Conservation (phyloP, 2,329 filamentous ascomycete species). For the Xylaria hypoxylon region DNA sequence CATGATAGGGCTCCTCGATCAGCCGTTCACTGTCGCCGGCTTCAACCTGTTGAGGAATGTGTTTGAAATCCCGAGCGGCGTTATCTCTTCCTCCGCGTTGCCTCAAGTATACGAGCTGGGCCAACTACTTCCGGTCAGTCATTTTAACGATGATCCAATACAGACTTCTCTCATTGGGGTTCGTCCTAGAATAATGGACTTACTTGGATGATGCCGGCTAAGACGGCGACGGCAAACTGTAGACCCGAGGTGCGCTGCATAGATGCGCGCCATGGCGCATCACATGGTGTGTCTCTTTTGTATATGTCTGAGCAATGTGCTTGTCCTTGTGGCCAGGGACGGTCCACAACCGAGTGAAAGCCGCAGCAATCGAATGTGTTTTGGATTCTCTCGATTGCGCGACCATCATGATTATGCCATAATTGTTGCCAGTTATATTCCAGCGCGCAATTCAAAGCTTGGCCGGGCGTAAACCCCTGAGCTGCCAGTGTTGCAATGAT, state of each 20-base stretch:
- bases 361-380: conserved; percentile 76
- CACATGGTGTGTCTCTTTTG: conserved; percentile 61
- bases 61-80: conserved; percentile 30
- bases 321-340: conserved; percentile 68
- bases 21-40: conserved; percentile 34
- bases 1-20: conserved; percentile 39
- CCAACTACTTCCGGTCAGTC: conserved; percentile 45
- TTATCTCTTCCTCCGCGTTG: conserved; percentile 27
- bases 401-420: conserved; percentile 62
- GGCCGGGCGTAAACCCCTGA: conserved; percentile 52
- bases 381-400: conserved; percentile 69
- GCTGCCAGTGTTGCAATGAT: conserved; percentile 58
- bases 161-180: neutral
- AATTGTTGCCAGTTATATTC: conserved; percentile 66
- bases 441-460: conserved; percentile 63
- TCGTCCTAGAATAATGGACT: conserved; percentile 38
- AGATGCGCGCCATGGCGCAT: conserved; percentile 66
- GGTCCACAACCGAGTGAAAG: conserved; percentile 66
- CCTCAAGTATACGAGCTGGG: conserved; percentile 46
- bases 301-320: conserved; percentile 61
- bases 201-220: conserved; percentile 69
- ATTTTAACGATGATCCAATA: neutral
- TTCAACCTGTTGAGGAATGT: conserved; percentile 26
- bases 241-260: conserved; percentile 66
- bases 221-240: conserved; percentile 65